A percentile compares a stretch with the other conserved stretches of the same genome.
Evolutionary conservation across 129 eudicot genomes (phyloP).

Genomic region (Rutidosis leptorrhynchoides): DNA sequence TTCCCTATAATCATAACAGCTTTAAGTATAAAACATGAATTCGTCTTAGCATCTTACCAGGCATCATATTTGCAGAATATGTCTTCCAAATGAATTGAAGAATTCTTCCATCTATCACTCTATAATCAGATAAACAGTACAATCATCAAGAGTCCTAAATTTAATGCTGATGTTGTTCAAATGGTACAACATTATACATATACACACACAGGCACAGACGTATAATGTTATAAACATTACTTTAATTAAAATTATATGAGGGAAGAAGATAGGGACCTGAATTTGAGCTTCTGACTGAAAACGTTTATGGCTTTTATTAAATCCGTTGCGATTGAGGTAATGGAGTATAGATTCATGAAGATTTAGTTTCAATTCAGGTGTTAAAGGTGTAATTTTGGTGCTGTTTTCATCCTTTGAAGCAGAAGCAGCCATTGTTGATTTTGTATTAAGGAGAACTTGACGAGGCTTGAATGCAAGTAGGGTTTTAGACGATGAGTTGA

Average conservation of each 20-base stretch:
- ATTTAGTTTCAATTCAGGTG: conserved; percentile 34
- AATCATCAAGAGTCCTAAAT: neutral
- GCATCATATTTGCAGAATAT: conserved; percentile 45
- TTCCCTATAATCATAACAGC: neutral
- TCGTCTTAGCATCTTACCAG: conserved; percentile 33
- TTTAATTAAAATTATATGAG: no score
- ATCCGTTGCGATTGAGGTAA: conserved; percentile 49
- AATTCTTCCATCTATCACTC: conserved; percentile 53
- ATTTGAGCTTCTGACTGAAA: conserved; percentile 56
- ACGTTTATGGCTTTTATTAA: conserved; percentile 55
- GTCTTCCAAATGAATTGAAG: conserved; percentile 57
- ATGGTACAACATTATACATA: neutral
- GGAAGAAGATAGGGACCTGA: conserved; percentile 34
- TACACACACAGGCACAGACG: neutral
- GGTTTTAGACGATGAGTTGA: neutral
- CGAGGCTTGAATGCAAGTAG: conserved; percentile 48
- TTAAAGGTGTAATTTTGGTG: conserved; percentile 20
- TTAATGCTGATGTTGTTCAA: neutral
- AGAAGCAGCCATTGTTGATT: conserved; percentile 10
- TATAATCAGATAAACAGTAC: conserved; percentile 27
- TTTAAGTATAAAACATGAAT: neutral
- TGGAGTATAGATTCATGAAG: conserved; percentile 46
- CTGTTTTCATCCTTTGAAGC: conserved; percentile 24
- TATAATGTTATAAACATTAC: no score
- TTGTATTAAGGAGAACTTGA: conserved; percentile 33